phyloP scores from a whole-genome alignment of 495 filamentous ascomycete species.

The Aspergillus carlsbadensis region DNA sequence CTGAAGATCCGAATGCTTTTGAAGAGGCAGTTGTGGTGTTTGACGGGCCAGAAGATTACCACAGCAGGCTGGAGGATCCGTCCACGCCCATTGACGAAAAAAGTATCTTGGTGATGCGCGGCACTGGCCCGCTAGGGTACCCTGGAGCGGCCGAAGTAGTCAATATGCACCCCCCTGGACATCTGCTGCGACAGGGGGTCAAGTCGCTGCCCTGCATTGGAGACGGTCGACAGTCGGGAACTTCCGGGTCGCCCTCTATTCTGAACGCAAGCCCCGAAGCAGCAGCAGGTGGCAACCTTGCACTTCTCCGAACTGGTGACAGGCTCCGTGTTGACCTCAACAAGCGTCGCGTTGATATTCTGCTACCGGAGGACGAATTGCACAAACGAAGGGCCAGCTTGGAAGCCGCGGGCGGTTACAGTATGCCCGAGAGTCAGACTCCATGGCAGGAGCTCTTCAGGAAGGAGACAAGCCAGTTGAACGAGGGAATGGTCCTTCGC shows the following conservation, averaged over 20 bases:
- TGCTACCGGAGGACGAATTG: slow-evolving; percentile 61
- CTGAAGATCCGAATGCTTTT: slow-evolving; percentile 52
- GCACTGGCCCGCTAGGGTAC: slow-evolving; percentile 52
- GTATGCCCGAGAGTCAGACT: slow-evolving; percentile 39
- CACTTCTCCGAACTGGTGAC: slow-evolving; percentile 53
- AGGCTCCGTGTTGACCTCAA: slow-evolving; percentile 55
- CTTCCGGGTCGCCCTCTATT: slow-evolving; percentile 55
- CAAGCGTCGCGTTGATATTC: slow-evolving; percentile 52
- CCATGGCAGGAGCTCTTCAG: slow-evolving; percentile 55
- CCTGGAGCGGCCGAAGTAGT: slow-evolving; percentile 57
- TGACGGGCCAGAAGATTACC: slow-evolving; percentile 55
- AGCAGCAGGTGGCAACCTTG: slow-evolving; percentile 59
- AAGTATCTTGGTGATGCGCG: slow-evolving; percentile 55
- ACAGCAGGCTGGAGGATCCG: slow-evolving; percentile 45
- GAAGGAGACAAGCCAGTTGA: slow-evolving; percentile 49
- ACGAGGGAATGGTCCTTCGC: slow-evolving; percentile 52
- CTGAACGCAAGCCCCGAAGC: slow-evolving; percentile 59
- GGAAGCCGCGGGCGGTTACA: slow-evolving; percentile 34
- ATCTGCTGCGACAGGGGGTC: slow-evolving; percentile 45
- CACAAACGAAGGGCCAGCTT: slow-evolving; percentile 56
- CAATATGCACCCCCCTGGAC: slow-evolving; percentile 54
- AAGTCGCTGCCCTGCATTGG: slow-evolving; percentile 55
- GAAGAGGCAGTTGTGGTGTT: slow-evolving; percentile 51
- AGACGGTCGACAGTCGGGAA: slow-evolving; percentile 56
- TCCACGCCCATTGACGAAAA: slow-evolving; percentile 44